These are phyloP conservation scores for Moringa oleifera DNA, from an alignment of 345 rosid genomes.

Conservation along the genomic window DNA sequence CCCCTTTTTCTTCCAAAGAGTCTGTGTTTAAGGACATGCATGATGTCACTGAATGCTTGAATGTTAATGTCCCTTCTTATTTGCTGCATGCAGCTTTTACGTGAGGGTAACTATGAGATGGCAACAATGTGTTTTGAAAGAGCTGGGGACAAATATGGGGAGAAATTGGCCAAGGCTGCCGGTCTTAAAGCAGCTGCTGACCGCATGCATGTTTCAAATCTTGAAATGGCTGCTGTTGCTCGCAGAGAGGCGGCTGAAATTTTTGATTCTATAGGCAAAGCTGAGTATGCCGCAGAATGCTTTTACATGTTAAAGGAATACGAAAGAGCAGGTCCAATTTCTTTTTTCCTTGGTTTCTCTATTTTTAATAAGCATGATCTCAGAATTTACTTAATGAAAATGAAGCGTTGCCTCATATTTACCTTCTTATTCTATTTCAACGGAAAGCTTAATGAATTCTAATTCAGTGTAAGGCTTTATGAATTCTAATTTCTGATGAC, in stretches of 20 bases:
- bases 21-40: too few species aligned
- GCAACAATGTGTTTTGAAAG: slow-evolving; percentile 45
- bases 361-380: too few species aligned
- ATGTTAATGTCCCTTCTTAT: not conserved
- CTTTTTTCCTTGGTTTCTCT: too few species aligned
- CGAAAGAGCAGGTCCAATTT: slow-evolving; percentile 32
- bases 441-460: too few species aligned
- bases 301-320: slow-evolving; percentile 33
- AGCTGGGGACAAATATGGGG: slow-evolving; percentile 36
- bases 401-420: too few species aligned
- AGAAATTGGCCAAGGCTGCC: slow-evolving; percentile 37
- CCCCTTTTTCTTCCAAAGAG: too few species aligned
- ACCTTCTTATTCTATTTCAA: too few species aligned
- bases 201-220: slow-evolving; percentile 25
- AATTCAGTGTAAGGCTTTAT: too few species aligned
- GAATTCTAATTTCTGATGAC: too few species aligned
- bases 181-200: slow-evolving; percentile 41
- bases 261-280: slow-evolving; percentile 38
- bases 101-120: slow-evolving; percentile 36
- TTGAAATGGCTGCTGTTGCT: slow-evolving; percentile 23
- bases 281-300: slow-evolving; percentile 42
- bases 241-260: slow-evolving; percentile 47
- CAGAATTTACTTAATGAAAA: too few species aligned
- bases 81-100: slow-evolving; percentile 33
- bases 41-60: too few species aligned